Evolutionary conservation across 2,329 filamentous ascomycete species (phyloP).

Genomic region (Huntiella omanensis): DNA sequence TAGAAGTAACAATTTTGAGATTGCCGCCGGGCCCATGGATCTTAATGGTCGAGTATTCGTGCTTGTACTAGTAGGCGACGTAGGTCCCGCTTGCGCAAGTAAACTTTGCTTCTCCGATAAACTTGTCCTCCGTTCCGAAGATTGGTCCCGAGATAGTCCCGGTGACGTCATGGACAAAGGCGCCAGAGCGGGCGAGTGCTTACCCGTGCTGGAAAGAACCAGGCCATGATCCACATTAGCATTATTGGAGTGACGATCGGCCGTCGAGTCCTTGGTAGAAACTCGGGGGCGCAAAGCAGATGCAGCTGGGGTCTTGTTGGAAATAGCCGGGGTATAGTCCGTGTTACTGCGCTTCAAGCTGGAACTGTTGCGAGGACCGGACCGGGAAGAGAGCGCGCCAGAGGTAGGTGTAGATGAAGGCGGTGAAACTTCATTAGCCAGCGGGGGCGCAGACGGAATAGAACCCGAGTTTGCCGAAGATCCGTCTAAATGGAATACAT

Average conservation of each 20-base stretch:
- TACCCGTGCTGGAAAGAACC: conserved; percentile 11
- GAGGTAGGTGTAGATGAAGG: not conserved
- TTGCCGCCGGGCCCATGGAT: conserved; percentile 36
- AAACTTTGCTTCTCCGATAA: conserved; percentile 16
- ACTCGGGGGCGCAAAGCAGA: conserved; percentile 1
- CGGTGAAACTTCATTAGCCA: too few species aligned
- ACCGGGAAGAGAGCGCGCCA: not conserved
- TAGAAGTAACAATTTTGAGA: conserved; percentile 62
- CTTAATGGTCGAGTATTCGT: conserved; percentile 23
- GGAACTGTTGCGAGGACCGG: not conserved
- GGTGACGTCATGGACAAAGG: conserved; percentile 5
- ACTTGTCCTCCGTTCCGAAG: conserved; percentile 3
- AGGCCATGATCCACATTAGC: conserved; percentile 3
- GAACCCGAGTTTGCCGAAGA: too few species aligned
- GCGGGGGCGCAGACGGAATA: too few species aligned
- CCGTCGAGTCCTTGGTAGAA: not conserved
- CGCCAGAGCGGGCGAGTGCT: conserved; percentile 11
- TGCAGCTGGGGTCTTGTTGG: not conserved
- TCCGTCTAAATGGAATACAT: too few species aligned
- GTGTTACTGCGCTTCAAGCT: not conserved
- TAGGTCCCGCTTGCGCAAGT: conserved; percentile 12
- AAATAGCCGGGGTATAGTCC: conserved; percentile 1
- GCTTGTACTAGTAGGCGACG: conserved; percentile 15
- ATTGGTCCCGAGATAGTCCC: conserved; percentile 15
- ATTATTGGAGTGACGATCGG: not conserved